These are phyloP conservation scores for Crithidia acanthocephali DNA, from an alignment of 208 protist species.

Conservation along the genomic window DNA sequence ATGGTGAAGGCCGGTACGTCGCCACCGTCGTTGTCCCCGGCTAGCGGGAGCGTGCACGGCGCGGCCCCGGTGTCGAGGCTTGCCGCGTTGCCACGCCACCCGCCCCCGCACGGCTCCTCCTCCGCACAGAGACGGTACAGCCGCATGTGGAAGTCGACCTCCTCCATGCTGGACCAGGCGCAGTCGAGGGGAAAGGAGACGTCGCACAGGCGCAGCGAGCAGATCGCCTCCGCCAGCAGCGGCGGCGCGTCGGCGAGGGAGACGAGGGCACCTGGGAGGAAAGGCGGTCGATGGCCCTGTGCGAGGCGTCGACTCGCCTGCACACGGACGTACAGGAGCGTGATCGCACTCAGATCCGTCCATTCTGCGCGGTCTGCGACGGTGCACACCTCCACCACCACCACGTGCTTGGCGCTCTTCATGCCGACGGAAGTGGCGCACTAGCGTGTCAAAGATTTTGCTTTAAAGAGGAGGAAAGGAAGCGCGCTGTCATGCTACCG, in stretches of 20 bases:
- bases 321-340: constrained; percentile 38
- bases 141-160: constrained; percentile 26
- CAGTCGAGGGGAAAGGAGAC: constrained; percentile 35
- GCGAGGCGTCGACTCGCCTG: constrained; percentile 21
- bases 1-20: constrained; percentile 52
- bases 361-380: constrained; percentile 33
- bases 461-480: too few relatives aligned
- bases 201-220: constrained; percentile 62
- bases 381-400: constrained; percentile 63
- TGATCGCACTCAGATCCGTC: constrained; percentile 35
- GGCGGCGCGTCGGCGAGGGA: constrained; percentile 32
- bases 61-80: not conserved
- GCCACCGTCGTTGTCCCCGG: constrained; percentile 20
- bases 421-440: not conserved
- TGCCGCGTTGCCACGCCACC: not conserved
- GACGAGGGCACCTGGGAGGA: constrained; percentile 39
- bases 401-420: constrained; percentile 5
- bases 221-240: constrained; percentile 32
- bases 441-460: too few relatives aligned
- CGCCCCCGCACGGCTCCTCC: not conserved
- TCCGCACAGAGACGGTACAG: constrained; percentile 24
- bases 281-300: constrained; percentile 10
- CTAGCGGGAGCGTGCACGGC: constrained; percentile 1
- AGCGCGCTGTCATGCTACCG: too few relatives aligned
- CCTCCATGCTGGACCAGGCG: constrained; percentile 20